phyloP scores from a whole-genome alignment of 1,284 basidiomycete species.

The Grifola frondosa region DNA sequence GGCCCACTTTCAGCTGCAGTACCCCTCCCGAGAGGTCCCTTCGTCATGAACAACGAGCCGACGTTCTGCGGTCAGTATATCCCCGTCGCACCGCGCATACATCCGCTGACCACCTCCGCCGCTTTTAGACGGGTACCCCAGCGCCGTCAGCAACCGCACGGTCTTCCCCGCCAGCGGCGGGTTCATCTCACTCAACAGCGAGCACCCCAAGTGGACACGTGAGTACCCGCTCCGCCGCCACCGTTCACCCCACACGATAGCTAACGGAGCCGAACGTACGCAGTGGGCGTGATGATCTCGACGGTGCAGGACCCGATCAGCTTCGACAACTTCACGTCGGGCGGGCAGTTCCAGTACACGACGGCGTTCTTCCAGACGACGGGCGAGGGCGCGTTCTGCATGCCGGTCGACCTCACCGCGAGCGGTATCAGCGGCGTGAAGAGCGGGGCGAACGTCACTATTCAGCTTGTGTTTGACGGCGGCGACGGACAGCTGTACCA shows the following conservation, averaged over 20 bases:
- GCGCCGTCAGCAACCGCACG: slow-evolving; percentile 47
- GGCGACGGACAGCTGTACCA: slow-evolving; percentile 72
- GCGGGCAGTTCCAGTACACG: slow-evolving; percentile 21
- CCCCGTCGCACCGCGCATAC: too few relatives aligned
- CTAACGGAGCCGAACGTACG: too few relatives aligned
- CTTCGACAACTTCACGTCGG: slow-evolving; percentile 49
- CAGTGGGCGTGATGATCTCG: slow-evolving; percentile 58
- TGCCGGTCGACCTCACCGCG: slow-evolving; percentile 55
- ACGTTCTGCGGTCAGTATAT: slow-evolving; percentile 52
- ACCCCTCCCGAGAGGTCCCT: slow-evolving; percentile 61
- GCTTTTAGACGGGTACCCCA: slow-evolving; percentile 50
- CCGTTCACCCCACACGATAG: too few relatives aligned
- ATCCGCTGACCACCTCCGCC: too few relatives aligned
- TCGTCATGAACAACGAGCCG: slow-evolving; percentile 58
- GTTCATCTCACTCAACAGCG: slow-evolving; percentile 56
- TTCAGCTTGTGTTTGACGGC: slow-evolving; percentile 61
- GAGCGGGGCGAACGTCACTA: slow-evolving; percentile 57
- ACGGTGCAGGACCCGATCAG: slow-evolving; percentile 56
- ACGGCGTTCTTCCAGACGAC: slow-evolving; percentile 51
- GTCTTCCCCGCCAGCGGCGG: slow-evolving; percentile 61
- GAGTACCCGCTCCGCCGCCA: slow-evolving; percentile 10
- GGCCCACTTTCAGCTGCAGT: slow-evolving; percentile 73
- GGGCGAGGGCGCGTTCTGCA: slow-evolving; percentile 59
- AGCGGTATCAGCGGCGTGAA: slow-evolving; percentile 50
- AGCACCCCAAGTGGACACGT: slow-evolving; percentile 60